Percentiles rank a stretch among this genome's conserved stretches.
These are phyloP conservation scores for Rhododendron molle DNA, from an alignment of 148 eudicot genomes.

Conservation along the genomic window DNA sequence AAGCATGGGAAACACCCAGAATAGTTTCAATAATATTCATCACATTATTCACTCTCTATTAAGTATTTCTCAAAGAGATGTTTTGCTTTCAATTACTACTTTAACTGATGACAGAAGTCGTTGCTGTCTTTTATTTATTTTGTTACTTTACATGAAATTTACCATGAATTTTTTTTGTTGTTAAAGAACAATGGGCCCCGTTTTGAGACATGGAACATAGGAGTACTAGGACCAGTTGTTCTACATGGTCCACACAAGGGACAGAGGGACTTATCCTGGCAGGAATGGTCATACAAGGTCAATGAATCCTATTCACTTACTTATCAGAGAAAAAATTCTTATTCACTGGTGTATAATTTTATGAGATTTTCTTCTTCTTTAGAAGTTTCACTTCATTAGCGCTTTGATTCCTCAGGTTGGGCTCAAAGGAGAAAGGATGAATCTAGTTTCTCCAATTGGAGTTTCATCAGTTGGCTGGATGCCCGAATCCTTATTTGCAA, in stretches of 20 bases:
- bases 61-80: not conserved
- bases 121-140: not conserved
- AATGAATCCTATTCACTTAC: not conserved
- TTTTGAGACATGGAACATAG: constrained; percentile 52
- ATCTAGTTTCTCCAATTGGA: constrained; percentile 54
- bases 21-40: not conserved
- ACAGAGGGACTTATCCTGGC: constrained; percentile 44
- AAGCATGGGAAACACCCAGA: not conserved
- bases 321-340: not conserved
- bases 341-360: not conserved
- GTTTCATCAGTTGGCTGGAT: constrained; percentile 59
- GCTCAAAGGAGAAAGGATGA: constrained; percentile 73
- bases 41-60: not conserved
- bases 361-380: not conserved
- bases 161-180: constrained; percentile 1
- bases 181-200: constrained; percentile 57
- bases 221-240: constrained; percentile 57
- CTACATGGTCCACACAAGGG: constrained; percentile 46
- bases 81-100: not conserved
- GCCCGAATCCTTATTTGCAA: constrained; percentile 39
- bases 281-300: constrained; percentile 70
- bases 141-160: not conserved
- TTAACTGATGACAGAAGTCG: not conserved
- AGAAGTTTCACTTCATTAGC: not conserved
- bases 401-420: constrained; percentile 54